Evolutionary conservation across 2,329 filamentous ascomycete species (phyloP), one percentile per base, ranked within the genome.

Genomic region (Penicillium glabrum): DNA sequence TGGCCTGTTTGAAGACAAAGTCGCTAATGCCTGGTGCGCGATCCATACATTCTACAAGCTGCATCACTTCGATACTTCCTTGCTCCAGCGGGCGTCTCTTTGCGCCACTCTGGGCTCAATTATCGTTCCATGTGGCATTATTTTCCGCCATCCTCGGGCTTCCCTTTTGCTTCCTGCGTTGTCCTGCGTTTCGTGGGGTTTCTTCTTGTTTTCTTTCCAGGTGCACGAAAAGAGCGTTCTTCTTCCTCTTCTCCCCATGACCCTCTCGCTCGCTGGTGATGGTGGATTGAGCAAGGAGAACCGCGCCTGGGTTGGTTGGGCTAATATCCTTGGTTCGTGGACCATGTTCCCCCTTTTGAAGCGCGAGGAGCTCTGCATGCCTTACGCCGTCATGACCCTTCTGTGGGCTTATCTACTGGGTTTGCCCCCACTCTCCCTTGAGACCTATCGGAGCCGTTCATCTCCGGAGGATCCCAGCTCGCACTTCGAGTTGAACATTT

Each of bases 201-300:
- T 99, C 80, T 99, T 98, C 73, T 81, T 99, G 16, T 98, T 96
- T 78, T 96, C 91, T 67, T 99, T 96, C 73, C 95, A 99, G 72
- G 96, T 99, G 0, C 95, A 99, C 69, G 95, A 99, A 78, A 99
- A 99, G 82, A 97, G 93, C 63, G 91, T 96, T 0, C 81, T 99
- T 5, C 83, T 99, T 2, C 96, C 95, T 1, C 80, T 99, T 46
- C 85, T 98, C 72, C 95, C 95, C 0, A 96, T 96, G 90, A 98
- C 93, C 0, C 77, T 97, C 7, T 81, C 98, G 5, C 81, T 99
- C 39, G 89, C 90, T 16, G 87, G 89, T 16, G 85, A 88, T 60
- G 85, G 90, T 48, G 93, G 93, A 0, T 77, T 99, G 49, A 86
- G 86, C 58, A 89, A 89, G 58, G 86, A 88, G 52, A 86, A 85